Percentiles rank a stretch among this genome's conserved stretches.
Evolutionary conservation across 495 filamentous ascomycete genomes (phyloP).

Genomic region (Elaphomyces granulatus): DNA sequence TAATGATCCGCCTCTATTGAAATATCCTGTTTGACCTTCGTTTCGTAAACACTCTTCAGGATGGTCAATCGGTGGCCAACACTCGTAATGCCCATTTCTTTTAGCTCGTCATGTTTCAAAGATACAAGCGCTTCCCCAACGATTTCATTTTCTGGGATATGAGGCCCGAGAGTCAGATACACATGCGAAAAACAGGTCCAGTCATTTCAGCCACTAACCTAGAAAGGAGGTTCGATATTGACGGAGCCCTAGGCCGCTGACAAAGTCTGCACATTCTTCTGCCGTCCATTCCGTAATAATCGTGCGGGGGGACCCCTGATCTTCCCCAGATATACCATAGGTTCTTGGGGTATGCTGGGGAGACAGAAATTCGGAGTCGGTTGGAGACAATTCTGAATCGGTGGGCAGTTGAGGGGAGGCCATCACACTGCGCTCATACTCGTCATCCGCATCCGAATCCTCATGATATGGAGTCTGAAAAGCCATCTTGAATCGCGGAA

Average conservation of each 20-base stretch:
- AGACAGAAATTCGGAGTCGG: conserved; percentile 66
- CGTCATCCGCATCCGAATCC: conserved; percentile 87
- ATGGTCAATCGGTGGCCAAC: conserved; percentile 91
- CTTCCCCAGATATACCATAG: conserved; percentile 54
- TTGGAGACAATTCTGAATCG: conserved; percentile 68
- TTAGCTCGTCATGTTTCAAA: conserved; percentile 81
- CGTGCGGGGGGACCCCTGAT: conserved; percentile 55
- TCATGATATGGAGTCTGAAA: conserved; percentile 48
- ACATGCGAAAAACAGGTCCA: conserved; percentile 17
- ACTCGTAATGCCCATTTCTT: conserved; percentile 83
- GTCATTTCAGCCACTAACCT: conserved; percentile 36
- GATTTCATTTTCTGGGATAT: conserved; percentile 67
- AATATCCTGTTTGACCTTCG: conserved; percentile 83
- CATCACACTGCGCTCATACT: conserved; percentile 74
- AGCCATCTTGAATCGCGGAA: too few species aligned
- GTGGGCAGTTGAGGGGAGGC: conserved; percentile 56
- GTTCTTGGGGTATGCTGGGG: conserved; percentile 80
- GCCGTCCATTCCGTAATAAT: conserved; percentile 80
- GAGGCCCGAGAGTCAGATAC: conserved; percentile 1
- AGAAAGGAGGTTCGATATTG: conserved; percentile 75
- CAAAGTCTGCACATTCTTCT: conserved; percentile 77
- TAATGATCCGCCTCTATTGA: conserved; percentile 88
- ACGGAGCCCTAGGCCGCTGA: conserved; percentile 60
- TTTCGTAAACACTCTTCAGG: conserved; percentile 85
- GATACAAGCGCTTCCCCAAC: conserved; percentile 83